Percentiles rank a stretch among this genome's conserved stretches.
Evolutionary conservation across 2,329 filamentous ascomycete species (phyloP).

Genomic region (Zymoseptoria pseudotritici): DNA sequence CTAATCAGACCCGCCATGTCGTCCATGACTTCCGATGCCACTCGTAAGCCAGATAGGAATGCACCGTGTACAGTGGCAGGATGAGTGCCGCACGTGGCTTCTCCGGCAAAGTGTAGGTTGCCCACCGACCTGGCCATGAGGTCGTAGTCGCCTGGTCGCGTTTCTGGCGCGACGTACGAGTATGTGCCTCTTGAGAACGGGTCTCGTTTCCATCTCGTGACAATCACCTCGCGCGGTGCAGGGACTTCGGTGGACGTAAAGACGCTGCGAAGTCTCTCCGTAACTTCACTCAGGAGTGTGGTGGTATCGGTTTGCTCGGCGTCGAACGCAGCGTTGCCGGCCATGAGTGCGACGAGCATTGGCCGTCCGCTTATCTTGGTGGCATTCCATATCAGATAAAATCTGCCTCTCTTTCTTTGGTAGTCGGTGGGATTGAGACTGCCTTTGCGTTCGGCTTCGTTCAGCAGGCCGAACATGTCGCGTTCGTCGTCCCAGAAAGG

Average conservation of each 20-base stretch:
- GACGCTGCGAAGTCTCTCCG: conserved; percentile 65
- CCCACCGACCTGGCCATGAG: conserved; percentile 77
- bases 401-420: conserved; percentile 69
- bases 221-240: conserved; percentile 72
- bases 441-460: conserved; percentile 59
- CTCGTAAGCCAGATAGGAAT: conserved; percentile 85
- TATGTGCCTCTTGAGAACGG: conserved; percentile 90
- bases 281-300: conserved; percentile 72
- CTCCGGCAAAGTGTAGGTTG: conserved; percentile 89
- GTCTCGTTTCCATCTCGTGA: conserved; percentile 89
- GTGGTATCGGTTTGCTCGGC: conserved; percentile 71
- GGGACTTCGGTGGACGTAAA: conserved; percentile 61
- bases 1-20: conserved; percentile 73
- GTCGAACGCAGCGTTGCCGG: conserved; percentile 84
- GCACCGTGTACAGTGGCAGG: conserved; percentile 96
- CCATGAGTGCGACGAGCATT: conserved; percentile 87
- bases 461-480: conserved; percentile 89
- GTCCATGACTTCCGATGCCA: conserved; percentile 77
- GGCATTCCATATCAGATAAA: conserved; percentile 97
- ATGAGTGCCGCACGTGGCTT: conserved; percentile 92
- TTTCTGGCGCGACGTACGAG: conserved; percentile 80
- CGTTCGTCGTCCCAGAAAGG: conserved; percentile 85
- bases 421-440: conserved; percentile 79
- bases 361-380: conserved; percentile 79
- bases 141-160: conserved; percentile 83